Evolutionary conservation across 345 rosid genomes (phyloP), one percentile per base, ranked within the genome.

Genomic region (Chamaenerion angustifolium): DNA sequence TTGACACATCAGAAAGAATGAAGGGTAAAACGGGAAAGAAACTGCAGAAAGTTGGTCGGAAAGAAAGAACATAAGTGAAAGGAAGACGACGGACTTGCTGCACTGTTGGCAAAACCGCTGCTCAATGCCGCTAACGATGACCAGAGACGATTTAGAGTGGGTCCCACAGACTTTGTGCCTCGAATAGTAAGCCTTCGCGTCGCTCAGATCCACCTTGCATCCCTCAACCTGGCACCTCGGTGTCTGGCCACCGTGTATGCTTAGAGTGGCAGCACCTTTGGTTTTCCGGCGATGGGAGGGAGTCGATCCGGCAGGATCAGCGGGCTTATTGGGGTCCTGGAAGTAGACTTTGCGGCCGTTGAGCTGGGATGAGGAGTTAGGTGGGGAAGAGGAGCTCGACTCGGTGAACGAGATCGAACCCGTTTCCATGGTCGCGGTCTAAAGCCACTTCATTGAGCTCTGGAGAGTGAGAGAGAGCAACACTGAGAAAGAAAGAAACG

Each of bases 91-190:
- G 14, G 59, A 92, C 98, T 96, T 84, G 81, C 98, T 92, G 53
- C 98, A 92, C 76, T 92, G 98, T 64, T 92, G 97, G 71, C 97
- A 89, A 68, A 89, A 89, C 70, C 98, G 78, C 74, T 92, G 96
- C 65, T 80, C 74, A 45, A 83, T 68, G 58, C 95, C 96, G 55
- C 69, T 73, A 45, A 92, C 98, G 68, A 72, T 56, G 64, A 82
- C 98, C 49, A 48, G 76, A 8, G 95, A 69, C 51, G 93, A 68
- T 71, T 92, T 92, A 12, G 96, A 87, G 60, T 92, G 96, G 68
- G 77, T 64, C 37, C 78, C 71, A 64, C 98, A 92, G 43, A 92
- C 98, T 64, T 81, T 87, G 45, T 92, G 98, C 66, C 95, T 82
- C 0, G 88, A 79, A 76, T 89, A 85, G 66, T 89, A 89, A 65